Conservation (phyloP, 345 rosid genomes). For the Boechera retrofracta region DNA sequence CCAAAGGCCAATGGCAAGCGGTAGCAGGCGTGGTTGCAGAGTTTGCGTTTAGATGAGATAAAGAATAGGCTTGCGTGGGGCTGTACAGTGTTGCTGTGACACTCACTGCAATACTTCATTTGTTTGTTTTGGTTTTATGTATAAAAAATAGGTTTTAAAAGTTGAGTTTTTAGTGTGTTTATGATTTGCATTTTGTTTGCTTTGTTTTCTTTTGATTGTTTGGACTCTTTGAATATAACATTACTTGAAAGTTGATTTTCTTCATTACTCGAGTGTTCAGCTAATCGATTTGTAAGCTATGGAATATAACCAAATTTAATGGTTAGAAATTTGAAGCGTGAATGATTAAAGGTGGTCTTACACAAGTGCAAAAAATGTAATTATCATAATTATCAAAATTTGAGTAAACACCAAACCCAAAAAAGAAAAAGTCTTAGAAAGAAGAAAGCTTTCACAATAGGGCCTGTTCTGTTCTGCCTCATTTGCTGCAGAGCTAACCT, state of each 20-base stretch:
- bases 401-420: background rate
- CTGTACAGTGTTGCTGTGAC: constrained; percentile 38
- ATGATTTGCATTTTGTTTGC: constrained; percentile 1
- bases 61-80: constrained; percentile 23
- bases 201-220: background rate
- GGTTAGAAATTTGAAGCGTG: background rate
- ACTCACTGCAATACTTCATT: constrained; percentile 19
- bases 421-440: background rate
- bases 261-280: background rate
- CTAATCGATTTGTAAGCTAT: background rate
- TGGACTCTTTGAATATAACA: constrained; percentile 5
- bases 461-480: background rate
- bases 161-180: constrained; percentile 30
- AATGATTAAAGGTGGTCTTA: background rate
- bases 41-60: constrained; percentile 15
- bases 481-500: background rate
- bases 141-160: background rate
- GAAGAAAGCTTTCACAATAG: background rate
- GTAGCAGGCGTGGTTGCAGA: constrained; percentile 18
- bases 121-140: constrained; percentile 26
- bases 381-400: background rate
- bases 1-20: constrained; percentile 59
- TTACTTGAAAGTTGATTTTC: background rate
- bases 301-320: background rate
- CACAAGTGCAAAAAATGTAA: background rate